A percentile compares a stretch with the other conserved stretches of the same genome.
Evolutionary conservation across 2,329 filamentous ascomycete species (phyloP).

Genomic region (Ophiocordyceps camponoti-floridani): DNA sequence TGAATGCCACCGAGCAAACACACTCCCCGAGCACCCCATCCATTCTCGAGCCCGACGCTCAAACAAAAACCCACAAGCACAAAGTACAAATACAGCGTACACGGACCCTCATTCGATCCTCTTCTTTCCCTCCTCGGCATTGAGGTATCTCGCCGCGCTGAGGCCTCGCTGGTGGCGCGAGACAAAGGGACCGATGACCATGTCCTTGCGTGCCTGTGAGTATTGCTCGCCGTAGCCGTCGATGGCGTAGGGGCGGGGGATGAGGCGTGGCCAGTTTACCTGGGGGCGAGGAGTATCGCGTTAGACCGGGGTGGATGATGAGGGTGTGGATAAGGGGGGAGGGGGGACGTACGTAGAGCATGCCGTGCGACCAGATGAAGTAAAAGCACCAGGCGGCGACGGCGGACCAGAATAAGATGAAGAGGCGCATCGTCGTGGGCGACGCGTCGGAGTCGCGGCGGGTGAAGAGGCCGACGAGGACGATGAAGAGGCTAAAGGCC

Average conservation of each 20-base stretch:
- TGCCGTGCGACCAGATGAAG: slow-evolving; percentile 72
- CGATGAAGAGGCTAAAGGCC: slow-evolving; percentile 69
- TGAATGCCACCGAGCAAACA: no score
- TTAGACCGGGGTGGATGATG: neutral
- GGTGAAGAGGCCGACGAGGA: slow-evolving; percentile 58
- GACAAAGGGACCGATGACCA: slow-evolving; percentile 55
- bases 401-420: slow-evolving; percentile 60
- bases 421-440: slow-evolving; percentile 65
- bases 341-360: slow-evolving; percentile 66
- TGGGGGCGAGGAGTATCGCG: slow-evolving; percentile 24
- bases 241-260: slow-evolving; percentile 67
- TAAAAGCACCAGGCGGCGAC: slow-evolving; percentile 53
- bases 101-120: slow-evolving; percentile 56
- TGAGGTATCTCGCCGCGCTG: slow-evolving; percentile 66
- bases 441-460: slow-evolving; percentile 52
- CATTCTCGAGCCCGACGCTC: neutral
- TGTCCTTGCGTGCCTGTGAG: slow-evolving; percentile 63
- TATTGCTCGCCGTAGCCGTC: slow-evolving; percentile 85
- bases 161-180: slow-evolving; percentile 62
- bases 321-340: neutral
- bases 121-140: slow-evolving; percentile 95
- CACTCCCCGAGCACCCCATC: neutral
- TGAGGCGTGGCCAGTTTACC: slow-evolving; percentile 98
- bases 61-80: neutral
- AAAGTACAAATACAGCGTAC: neutral